Evolutionary conservation across 2,329 filamentous ascomycete species (phyloP).

Genomic region (Herpomyces periplanetae): DNA sequence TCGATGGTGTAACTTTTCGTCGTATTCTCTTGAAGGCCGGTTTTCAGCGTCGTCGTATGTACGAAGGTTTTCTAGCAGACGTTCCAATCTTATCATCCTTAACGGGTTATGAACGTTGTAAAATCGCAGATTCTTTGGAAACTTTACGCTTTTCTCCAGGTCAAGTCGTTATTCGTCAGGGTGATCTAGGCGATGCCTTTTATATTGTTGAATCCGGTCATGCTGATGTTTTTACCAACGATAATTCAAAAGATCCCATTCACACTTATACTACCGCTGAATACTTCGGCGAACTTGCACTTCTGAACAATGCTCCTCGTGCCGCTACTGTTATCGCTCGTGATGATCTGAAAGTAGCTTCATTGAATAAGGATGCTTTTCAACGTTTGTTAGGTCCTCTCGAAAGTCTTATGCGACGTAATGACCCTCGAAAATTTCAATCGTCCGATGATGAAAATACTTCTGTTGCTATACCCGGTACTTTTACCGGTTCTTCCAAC

Average conservation of each 20-base stretch:
- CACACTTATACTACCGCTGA: constrained; percentile 62
- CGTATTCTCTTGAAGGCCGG: constrained; percentile 94
- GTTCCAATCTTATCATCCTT: constrained; percentile 48
- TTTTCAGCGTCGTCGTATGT: constrained; percentile 78
- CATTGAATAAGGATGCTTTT: constrained; percentile 68
- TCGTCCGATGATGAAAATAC: constrained; percentile 12
- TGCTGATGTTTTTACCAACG: constrained; percentile 52
- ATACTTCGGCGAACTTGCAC: constrained; percentile 77
- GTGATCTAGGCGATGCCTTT: constrained; percentile 64
- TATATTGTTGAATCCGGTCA: constrained; percentile 61
- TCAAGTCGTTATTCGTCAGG: constrained; percentile 54
- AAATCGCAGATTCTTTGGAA: constrained; percentile 84
- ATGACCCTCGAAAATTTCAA: constrained; percentile 12
- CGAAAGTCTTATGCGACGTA: constrained; percentile 68
- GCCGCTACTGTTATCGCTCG: constrained; percentile 53
- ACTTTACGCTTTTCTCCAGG: constrained; percentile 47
- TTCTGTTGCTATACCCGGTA: too few species aligned
- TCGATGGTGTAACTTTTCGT: constrained; percentile 83
- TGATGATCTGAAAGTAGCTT: constrained; percentile 68
- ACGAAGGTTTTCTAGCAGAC: constrained; percentile 80
- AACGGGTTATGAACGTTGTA: constrained; percentile 68
- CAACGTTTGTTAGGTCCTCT: constrained; percentile 69
- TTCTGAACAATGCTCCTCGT: constrained; percentile 69
- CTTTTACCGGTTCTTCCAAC: too few species aligned
- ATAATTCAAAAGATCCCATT: constrained; percentile 19